phyloP scores from a whole-genome alignment of 306 rosid species.

The Rosa rugosa region DNA sequence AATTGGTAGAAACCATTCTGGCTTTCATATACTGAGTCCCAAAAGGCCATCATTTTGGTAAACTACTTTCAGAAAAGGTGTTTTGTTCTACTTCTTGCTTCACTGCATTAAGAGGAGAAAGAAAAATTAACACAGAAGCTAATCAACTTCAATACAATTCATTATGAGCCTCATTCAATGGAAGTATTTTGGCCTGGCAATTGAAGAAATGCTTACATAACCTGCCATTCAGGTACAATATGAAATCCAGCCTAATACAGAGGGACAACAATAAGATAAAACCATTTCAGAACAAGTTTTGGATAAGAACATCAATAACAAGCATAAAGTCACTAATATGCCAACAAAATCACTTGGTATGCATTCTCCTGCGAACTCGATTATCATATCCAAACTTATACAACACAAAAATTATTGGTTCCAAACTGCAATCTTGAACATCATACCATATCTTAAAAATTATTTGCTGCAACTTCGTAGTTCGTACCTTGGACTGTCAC shows the following conservation, averaged over 20 bases:
- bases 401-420: not conserved
- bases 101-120: not conserved
- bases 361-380: not conserved
- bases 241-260: not conserved
- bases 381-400: not conserved
- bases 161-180: not conserved
- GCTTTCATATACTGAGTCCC: not conserved
- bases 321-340: not conserved
- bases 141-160: not conserved
- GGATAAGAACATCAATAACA: not conserved
- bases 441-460: not conserved
- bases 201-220: not conserved
- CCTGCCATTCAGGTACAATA: not conserved
- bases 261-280: not conserved
- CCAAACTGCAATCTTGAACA: not conserved
- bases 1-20: not conserved
- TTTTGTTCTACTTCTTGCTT: not conserved
- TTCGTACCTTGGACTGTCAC: not conserved
- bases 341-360: not conserved
- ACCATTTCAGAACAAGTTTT: not conserved
- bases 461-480: not conserved
- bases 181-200: not conserved
- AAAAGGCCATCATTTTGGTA: not conserved
- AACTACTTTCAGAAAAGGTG: not conserved
- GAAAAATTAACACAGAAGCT: not conserved